These are phyloP conservation scores for Ganoderma meredithae DNA, from an alignment of 1,284 basidiomycete species.

Conservation along the genomic window DNA sequence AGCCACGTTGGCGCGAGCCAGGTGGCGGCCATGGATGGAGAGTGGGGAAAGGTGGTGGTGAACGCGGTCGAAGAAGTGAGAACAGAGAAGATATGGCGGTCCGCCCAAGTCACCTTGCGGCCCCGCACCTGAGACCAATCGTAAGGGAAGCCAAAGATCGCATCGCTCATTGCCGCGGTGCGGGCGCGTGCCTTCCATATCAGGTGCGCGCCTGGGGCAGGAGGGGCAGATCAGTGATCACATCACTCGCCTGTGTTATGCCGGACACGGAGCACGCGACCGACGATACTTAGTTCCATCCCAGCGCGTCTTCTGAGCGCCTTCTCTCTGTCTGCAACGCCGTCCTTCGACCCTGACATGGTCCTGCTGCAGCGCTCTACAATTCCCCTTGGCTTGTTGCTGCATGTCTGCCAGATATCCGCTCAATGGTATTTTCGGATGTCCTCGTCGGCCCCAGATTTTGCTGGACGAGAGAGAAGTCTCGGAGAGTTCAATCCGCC, in stretches of 20 bases:
- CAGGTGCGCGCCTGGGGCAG: neutral
- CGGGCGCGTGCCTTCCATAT: neutral
- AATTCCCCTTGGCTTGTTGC: no score
- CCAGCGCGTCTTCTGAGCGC: neutral
- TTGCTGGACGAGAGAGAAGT: neutral
- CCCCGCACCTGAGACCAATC: neutral
- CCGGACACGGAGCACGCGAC: neutral
- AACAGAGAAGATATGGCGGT: conserved; percentile 16
- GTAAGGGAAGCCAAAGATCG: neutral
- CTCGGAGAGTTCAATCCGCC: neutral
- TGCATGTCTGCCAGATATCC: no score
- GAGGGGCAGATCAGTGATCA: neutral
- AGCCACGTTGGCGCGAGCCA: conserved; percentile 29
- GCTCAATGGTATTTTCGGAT: neutral
- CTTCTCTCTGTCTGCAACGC: neutral
- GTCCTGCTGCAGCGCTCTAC: no score
- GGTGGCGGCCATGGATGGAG: conserved; percentile 23
- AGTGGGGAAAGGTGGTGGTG: conserved; percentile 5
- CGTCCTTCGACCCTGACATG: no score
- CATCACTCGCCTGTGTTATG: neutral
- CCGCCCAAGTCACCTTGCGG: conserved; percentile 16
- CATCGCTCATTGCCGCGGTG: neutral
- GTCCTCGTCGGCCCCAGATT: neutral
- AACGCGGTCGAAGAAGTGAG: neutral
- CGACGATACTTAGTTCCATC: neutral